phyloP scores from a whole-genome alignment of 2,329 filamentous ascomycete genomes.

The Calonectria fujianensis region DNA sequence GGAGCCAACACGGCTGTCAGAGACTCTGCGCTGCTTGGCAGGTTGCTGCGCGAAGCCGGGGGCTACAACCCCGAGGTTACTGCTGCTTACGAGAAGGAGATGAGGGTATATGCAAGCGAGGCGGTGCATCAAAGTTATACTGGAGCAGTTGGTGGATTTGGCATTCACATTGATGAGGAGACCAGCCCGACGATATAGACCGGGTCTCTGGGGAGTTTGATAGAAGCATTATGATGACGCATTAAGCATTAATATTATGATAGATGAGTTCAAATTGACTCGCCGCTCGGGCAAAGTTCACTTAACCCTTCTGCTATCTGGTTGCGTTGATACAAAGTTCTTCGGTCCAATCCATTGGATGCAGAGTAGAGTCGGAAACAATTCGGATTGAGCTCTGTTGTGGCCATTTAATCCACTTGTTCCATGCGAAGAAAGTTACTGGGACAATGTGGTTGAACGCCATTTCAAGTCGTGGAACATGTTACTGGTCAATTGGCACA shows the following conservation, averaged over 20 bases:
- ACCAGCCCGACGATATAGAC: constrained; percentile 43
- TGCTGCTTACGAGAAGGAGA: constrained; percentile 76
- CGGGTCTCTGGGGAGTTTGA: not conserved
- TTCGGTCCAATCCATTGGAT: not conserved
- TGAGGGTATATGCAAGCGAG: constrained; percentile 76
- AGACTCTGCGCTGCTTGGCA: constrained; percentile 73
- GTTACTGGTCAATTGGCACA: not conserved
- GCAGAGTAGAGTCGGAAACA: too few relatives aligned
- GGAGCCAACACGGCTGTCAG: constrained; percentile 75
- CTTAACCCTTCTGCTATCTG: not conserved
- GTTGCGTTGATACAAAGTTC: not conserved
- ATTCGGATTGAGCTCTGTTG: not conserved
- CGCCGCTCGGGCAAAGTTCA: not conserved
- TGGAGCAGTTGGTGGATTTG: constrained; percentile 65
- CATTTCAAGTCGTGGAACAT: not conserved
- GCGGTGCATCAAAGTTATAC: constrained; percentile 74
- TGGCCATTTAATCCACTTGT: not conserved
- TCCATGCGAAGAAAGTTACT: not conserved
- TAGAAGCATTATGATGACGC: not conserved
- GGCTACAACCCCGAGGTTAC: constrained; percentile 72
- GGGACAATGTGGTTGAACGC: not conserved
- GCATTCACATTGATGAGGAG: constrained; percentile 67
- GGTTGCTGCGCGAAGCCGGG: constrained; percentile 70
- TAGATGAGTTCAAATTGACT: not conserved
- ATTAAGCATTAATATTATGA: not conserved